phyloP scores from a whole-genome alignment of 225 moss, liverwort and hornwort genomes.

The Climacium dendroides region DNA sequence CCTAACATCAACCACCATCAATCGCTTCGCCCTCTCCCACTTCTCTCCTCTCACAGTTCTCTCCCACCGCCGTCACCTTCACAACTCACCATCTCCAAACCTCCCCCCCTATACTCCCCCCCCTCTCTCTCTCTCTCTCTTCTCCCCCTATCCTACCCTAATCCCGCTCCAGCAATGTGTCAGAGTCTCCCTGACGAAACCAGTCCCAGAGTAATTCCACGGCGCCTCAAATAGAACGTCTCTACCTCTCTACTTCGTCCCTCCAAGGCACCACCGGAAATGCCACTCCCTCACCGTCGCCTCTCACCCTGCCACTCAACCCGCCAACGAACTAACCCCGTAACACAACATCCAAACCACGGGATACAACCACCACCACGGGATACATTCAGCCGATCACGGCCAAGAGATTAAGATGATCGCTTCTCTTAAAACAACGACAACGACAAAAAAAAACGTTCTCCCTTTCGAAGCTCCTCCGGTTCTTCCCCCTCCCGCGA shows the following conservation, averaged over 20 bases:
- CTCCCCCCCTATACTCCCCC: background rate
- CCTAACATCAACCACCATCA: background rate
- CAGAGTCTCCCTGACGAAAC: background rate
- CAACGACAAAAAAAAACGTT: too few species aligned
- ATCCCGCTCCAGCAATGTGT: slow-evolving; percentile 20
- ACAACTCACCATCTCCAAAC: background rate
- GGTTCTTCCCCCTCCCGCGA: background rate
- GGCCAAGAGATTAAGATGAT: background rate
- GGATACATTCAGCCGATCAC: background rate
- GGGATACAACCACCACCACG: background rate
- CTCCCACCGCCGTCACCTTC: background rate
- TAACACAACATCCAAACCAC: background rate
- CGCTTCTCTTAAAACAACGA: background rate
- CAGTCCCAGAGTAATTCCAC: background rate
- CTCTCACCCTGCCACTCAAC: background rate
- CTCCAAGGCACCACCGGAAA: background rate
- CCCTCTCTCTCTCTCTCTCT: too few species aligned
- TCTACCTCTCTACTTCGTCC: background rate
- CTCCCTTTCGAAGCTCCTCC: too few species aligned
- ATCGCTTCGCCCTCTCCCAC: background rate
- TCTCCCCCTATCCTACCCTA: slow-evolving; percentile 16
- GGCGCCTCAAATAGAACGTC: background rate
- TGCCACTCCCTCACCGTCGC: background rate
- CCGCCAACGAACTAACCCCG: background rate
- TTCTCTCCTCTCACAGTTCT: background rate